Base-by-base conservation (phyloP, 2,329 filamentous ascomycete species). In the Arthrobotrys megalospora region DNA sequence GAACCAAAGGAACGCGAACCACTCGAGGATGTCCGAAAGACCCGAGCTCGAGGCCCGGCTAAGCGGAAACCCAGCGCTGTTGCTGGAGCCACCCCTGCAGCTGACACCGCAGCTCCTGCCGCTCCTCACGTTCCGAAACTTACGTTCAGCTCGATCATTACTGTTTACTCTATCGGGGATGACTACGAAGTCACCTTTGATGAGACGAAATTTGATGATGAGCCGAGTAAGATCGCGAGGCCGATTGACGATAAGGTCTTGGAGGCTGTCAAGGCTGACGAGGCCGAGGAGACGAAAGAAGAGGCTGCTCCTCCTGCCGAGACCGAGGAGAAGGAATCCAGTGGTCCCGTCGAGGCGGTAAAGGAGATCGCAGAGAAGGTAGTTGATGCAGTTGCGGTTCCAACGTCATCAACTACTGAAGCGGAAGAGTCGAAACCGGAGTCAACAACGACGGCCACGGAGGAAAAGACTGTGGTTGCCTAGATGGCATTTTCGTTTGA, bases 21-120 rank as follows among this genome's bases (percentile, higher is more conserved):
- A n/a, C 86, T 99, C 28, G 88, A 88, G 21, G 96, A 99, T 86
- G 94, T 94, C 41, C 90, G 96, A 80, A 98, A 98, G 86, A 90
- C 94, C 24, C 89, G 96, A 80, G 96, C 96, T 21, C 91, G 93
- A 80, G 96, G 96, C 10, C 96, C 96, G 14, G 91, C 93, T 81
- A 89, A 94, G 80, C 89, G 94, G 83, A 91, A 90, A 82, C 88
- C 76, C 32, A 79, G 62, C 11, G 36, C 67, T n/a, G 58, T 43
- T 6, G 76, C 68, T 14, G 45, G 38, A 45, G 58, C 58, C 24
- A n/a, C 64, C 19, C 12, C 65, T 53, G 41, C 64, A 38, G 75
- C 24, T 43, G 53, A 16, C 12, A 50, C 38, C n/a, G 32, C 38
- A n/a, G 12, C 76, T 10, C 28, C 41, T 11, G 43, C 36, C 1